These are phyloP conservation scores for Euryodendron excelsum DNA, from an alignment of 148 eudicot species.

Conservation along the genomic window DNA sequence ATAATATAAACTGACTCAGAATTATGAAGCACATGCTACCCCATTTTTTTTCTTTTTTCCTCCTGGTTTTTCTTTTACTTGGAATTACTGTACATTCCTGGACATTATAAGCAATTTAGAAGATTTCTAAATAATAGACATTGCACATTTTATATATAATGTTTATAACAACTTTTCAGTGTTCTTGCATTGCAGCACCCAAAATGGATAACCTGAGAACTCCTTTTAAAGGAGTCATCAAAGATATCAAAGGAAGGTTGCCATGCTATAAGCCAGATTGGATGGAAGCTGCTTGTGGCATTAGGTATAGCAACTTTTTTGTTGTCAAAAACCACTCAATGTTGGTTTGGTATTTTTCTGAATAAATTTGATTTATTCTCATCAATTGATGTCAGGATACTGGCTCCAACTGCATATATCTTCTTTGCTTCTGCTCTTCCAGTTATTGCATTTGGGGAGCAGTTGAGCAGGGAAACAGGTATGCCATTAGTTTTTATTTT, in stretches of 20 bases:
- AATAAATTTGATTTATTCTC: not conserved
- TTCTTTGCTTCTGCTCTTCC: conserved; percentile 83
- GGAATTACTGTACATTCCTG: too few species aligned
- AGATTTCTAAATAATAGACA: not conserved
- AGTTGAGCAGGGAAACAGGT: conserved; percentile 66
- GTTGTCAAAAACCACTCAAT: not conserved
- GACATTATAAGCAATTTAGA: too few species aligned
- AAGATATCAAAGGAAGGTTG: conserved; percentile 22
- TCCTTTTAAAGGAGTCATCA: conserved; percentile 15
- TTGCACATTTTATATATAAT: not conserved
- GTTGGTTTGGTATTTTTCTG: not conserved
- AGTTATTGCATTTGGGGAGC: conserved; percentile 73
- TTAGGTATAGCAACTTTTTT: conserved; percentile 40
- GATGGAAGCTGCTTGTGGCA: conserved; percentile 22
- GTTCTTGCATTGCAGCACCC: conserved; percentile 9
- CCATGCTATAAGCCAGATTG: conserved; percentile 24
- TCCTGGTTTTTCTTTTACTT: not conserved
- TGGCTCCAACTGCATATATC: conserved; percentile 62
- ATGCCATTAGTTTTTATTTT: not conserved
- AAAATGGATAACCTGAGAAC: conserved; percentile 7
- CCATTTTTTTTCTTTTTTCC: too few species aligned
- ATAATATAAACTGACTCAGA: not conserved
- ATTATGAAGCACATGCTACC: too few species aligned
- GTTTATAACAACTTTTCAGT: not conserved
- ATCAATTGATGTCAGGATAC: conserved; percentile 32